phyloP scores from a whole-genome alignment of 176 grass and related monocot genomes.

The Cenchrus americanus region DNA sequence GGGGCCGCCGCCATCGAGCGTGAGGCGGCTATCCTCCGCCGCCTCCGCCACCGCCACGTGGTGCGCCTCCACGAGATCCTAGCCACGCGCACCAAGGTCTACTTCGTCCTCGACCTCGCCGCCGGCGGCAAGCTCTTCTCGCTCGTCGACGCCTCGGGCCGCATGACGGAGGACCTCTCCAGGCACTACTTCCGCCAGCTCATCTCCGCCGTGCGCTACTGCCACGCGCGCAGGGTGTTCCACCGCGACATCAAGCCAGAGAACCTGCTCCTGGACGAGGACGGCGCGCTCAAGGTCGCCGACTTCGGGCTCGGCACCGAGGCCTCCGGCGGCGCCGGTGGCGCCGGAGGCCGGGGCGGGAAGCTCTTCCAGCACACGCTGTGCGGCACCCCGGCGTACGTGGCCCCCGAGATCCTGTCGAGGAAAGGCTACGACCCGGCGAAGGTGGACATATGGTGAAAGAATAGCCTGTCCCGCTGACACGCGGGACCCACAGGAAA shows the following conservation, averaged over 20 bases:
- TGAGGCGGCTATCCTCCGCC: slow-evolving; percentile 65
- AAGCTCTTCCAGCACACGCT: too few relatives aligned
- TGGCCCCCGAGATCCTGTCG: too few relatives aligned
- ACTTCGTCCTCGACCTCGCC: slow-evolving; percentile 85
- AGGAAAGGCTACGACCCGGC: too few relatives aligned
- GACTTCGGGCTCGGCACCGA: too few relatives aligned
- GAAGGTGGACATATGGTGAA: too few relatives aligned
- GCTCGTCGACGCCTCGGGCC: slow-evolving; percentile 52
- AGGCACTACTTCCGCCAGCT: slow-evolving; percentile 77
- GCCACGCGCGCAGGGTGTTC: slow-evolving; percentile 78
- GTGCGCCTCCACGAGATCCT: slow-evolving; percentile 74
- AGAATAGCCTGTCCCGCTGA: too few relatives aligned
- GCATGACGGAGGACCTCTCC: slow-evolving; percentile 60
- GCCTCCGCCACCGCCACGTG: slow-evolving; percentile 75
- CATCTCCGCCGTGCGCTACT: slow-evolving; percentile 71
- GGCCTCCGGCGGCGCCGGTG: too few relatives aligned
- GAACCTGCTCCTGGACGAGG: slow-evolving; percentile 73
- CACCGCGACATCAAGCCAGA: slow-evolving; percentile 98
- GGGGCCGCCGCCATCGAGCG: slow-evolving; percentile 46
- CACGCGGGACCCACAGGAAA: too few relatives aligned
- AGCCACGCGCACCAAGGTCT: slow-evolving; percentile 63
- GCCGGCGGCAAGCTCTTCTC: slow-evolving; percentile 72
- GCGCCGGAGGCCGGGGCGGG: too few relatives aligned
- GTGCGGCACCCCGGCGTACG: too few relatives aligned
- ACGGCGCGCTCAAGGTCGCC: too few relatives aligned